Conservation (phyloP, 257 asterid species). For the Petunia secreta region DNA sequence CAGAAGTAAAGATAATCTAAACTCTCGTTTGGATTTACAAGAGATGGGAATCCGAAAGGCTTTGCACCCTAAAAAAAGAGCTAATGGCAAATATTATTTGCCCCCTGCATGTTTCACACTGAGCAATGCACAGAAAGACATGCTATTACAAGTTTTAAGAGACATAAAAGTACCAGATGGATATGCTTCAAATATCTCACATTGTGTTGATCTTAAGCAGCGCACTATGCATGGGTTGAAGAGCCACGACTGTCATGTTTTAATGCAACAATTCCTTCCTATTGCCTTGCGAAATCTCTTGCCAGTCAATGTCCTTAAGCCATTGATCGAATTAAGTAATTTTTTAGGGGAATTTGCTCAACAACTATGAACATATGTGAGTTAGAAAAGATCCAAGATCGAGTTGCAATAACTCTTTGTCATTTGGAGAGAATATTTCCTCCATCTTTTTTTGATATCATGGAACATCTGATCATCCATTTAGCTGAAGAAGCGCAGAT, state of each 20-base stretch:
- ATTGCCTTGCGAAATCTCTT: not conserved
- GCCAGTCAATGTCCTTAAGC: not conserved
- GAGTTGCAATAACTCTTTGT: not conserved
- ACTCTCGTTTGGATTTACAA: conserved; percentile 17
- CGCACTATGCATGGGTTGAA: not conserved
- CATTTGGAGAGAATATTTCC: not conserved
- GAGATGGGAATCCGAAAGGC: not conserved
- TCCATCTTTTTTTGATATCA: conserved; percentile 7
- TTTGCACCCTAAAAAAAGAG: not conserved
- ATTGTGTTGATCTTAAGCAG: not conserved
- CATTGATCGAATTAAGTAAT: not conserved
- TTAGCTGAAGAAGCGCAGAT: not conserved
- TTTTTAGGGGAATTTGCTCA: conserved; percentile 18
- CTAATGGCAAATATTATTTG: not conserved
- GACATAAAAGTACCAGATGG: conserved; percentile 6
- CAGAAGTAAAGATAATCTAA: conserved; percentile 20
- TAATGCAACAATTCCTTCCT: not conserved
- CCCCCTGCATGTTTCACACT: conserved; percentile 9
- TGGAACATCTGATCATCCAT: not conserved
- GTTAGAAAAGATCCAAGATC: not conserved
- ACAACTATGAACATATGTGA: not conserved
- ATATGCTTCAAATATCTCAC: not conserved
- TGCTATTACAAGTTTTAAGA: conserved; percentile 12
- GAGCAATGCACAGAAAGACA: not conserved
- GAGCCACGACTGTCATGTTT: conserved; percentile 25